These are phyloP conservation scores for Curvularia sp. DNA, from an alignment of 2,329 filamentous ascomycete genomes.

Conservation along the genomic window DNA sequence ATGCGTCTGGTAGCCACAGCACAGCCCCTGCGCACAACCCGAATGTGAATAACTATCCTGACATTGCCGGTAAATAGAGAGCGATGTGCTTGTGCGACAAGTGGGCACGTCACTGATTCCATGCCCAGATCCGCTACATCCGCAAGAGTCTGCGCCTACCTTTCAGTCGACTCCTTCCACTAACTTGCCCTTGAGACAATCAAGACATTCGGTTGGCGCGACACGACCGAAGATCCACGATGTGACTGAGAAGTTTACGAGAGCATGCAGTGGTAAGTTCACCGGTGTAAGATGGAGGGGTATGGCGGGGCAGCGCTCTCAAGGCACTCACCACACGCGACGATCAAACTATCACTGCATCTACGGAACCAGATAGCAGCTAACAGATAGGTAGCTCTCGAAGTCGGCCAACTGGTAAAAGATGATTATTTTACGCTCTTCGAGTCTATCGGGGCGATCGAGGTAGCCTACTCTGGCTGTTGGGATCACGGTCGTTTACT, in stretches of 20 bases:
- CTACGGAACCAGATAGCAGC: conserved; percentile 3
- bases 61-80: conserved; percentile 35
- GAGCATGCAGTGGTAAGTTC: conserved; percentile 59
- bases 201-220: conserved; percentile 27
- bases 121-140: conserved; percentile 28
- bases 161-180: conserved; percentile 25
- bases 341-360: conserved; percentile 9
- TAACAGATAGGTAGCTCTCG: conserved; percentile 64
- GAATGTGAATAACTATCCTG: conserved; percentile 13
- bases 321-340: conserved; percentile 2
- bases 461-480: conserved; percentile 54
- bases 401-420: conserved; percentile 85
- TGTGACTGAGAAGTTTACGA: conserved; percentile 64
- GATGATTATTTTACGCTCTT: conserved; percentile 95
- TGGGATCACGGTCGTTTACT: not conserved
- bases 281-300: conserved; percentile 13
- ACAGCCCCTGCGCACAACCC: conserved; percentile 25
- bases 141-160: conserved; percentile 24
- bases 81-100: conserved; percentile 6
- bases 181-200: conserved; percentile 44
- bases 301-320: conserved; percentile 24
- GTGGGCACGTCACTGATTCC: conserved; percentile 2
- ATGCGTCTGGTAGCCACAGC: conserved; percentile 36
- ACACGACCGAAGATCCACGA: conserved; percentile 55
- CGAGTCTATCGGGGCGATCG: conserved; percentile 87